Percentiles rank a stretch among this genome's conserved stretches.
These are phyloP conservation scores for Podospora fimiseda DNA, from an alignment of 495 filamentous ascomycete genomes.

Conservation along the genomic window DNA sequence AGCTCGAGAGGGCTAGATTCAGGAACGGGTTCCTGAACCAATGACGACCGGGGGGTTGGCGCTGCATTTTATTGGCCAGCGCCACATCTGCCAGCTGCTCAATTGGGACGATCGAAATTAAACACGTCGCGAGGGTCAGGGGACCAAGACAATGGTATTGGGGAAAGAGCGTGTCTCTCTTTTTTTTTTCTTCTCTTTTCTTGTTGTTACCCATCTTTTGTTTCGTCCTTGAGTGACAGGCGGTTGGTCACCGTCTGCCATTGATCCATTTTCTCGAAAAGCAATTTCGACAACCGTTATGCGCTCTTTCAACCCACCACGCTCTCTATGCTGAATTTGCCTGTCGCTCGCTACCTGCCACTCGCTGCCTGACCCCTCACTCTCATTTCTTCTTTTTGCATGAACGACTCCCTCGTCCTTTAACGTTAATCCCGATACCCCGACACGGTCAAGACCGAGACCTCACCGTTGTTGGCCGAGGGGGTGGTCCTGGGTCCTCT, in stretches of 20 bases:
- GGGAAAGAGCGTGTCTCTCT: constrained; percentile 7
- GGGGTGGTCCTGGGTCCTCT: constrained; percentile 7
- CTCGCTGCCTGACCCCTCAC: not conserved
- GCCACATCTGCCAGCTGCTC: constrained; percentile 20
- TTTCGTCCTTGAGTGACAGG: too few species aligned
- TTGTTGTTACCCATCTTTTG: too few species aligned
- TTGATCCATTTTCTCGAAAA: not conserved
- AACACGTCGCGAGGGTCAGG: constrained; percentile 18
- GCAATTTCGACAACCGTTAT: not conserved
- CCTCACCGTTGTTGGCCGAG: constrained; percentile 12
- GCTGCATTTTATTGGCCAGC: constrained; percentile 15
- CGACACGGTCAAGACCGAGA: not conserved
- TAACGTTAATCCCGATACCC: not conserved
- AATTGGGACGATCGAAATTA: constrained; percentile 28
- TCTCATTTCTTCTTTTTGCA: not conserved
- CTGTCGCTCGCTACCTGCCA: not conserved
- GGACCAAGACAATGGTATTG: too few species aligned
- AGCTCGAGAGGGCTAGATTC: constrained; percentile 9
- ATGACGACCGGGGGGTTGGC: constrained; percentile 10
- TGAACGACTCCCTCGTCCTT: not conserved
- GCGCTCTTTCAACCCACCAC: not conserved
- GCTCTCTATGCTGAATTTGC: not conserved
- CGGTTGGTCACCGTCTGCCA: not conserved
- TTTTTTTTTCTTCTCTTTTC: too few species aligned
- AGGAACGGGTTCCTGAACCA: constrained; percentile 20